A percentile compares a stretch with the other conserved stretches of the same genome.
phyloP scores from a whole-genome alignment of 805 yeast species.

The Komagataella kurtzmanii region DNA sequence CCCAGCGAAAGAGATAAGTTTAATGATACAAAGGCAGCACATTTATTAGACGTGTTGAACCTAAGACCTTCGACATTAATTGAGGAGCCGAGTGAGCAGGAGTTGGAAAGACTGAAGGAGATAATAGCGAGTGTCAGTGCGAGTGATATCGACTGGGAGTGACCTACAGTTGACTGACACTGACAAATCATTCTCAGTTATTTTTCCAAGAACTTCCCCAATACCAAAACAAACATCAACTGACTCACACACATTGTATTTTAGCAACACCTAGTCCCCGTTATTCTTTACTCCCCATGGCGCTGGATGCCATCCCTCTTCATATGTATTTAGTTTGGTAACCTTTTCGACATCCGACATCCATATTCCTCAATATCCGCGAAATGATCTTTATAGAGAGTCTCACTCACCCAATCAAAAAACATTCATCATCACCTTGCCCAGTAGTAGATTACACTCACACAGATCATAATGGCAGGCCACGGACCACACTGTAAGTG shows the following conservation, averaged over 20 bases:
- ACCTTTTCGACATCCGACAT: background rate
- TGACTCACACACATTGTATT: background rate
- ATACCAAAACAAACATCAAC: background rate
- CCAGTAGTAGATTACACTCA: background rate
- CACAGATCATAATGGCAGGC: slow-evolving; percentile 1
- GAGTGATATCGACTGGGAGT: background rate
- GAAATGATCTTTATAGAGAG: background rate
- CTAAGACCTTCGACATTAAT: background rate
- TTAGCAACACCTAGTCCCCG: background rate
- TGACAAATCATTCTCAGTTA: background rate
- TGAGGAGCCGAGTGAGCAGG: background rate
- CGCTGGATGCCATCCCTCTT: background rate
- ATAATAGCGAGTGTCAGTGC: background rate
- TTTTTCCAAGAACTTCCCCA: background rate
- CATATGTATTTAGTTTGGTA: background rate
- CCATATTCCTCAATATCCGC: background rate
- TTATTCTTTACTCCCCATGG: background rate
- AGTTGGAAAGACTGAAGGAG: background rate
- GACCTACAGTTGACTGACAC: background rate
- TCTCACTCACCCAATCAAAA: background rate
- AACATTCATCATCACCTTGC: background rate
- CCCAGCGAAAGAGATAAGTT: background rate
- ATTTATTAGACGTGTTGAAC: background rate
- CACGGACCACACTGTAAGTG: slow-evolving; percentile 4
- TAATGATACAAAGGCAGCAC: background rate